A percentile compares a stretch with the other conserved stretches of the same genome.
phyloP scores from a whole-genome alignment of 106 monocot species.

The Platanthera zijinensis region DNA sequence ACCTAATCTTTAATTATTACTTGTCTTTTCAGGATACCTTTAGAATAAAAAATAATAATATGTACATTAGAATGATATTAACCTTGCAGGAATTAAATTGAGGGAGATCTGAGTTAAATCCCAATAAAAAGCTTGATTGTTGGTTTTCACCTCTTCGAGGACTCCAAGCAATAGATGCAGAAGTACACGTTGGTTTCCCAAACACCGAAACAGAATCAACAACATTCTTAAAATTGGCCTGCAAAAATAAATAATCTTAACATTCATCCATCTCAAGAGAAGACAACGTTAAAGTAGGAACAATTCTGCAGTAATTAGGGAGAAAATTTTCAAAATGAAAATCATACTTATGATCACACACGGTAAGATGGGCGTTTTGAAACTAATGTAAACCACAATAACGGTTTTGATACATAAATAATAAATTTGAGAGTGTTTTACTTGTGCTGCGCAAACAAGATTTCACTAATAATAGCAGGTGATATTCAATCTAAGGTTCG shows the following conservation, averaged over 20 bases:
- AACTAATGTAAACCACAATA: too few relatives aligned
- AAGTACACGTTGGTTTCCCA: conserved; percentile 50
- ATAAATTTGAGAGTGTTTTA: too few relatives aligned
- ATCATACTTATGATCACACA: background rate
- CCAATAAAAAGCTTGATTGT: conserved; percentile 64
- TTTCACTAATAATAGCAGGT: too few relatives aligned
- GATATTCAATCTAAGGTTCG: too few relatives aligned
- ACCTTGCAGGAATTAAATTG: conserved; percentile 90
- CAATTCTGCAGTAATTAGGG: background rate
- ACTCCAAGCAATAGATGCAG: conserved; percentile 90
- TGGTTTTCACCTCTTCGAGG: conserved; percentile 57
- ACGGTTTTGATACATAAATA: too few relatives aligned
- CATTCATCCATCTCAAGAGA: background rate
- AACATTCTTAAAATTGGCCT: conserved; percentile 94
- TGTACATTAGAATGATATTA: conserved; percentile 1
- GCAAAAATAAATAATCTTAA: conserved; percentile 11
- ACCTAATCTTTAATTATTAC: background rate
- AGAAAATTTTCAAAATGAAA: background rate
- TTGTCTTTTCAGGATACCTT: background rate
- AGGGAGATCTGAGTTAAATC: conserved; percentile 74
- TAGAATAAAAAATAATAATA: background rate
- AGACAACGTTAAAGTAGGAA: background rate
- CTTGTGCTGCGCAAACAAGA: too few relatives aligned
- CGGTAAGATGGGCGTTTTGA: too few relatives aligned
- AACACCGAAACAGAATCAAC: conserved; percentile 69